A percentile compares a stretch with the other conserved stretches of the same genome.
Conservation (phyloP, 2,329 filamentous ascomycete species). For the Fusarium stilboides region DNA sequence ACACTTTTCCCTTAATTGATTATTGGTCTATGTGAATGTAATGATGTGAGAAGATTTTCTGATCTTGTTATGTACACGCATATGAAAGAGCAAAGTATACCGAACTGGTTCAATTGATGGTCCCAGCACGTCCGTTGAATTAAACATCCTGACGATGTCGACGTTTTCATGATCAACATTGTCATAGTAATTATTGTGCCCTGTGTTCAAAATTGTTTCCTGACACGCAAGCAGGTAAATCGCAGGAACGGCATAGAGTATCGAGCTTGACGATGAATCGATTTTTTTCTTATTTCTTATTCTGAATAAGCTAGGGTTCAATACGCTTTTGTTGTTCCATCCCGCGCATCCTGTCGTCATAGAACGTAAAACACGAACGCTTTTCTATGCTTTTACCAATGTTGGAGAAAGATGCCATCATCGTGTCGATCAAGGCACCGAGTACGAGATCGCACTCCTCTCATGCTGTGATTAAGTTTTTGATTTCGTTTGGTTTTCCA, state of each 20-base stretch:
- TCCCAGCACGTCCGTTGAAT: background rate
- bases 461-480: background rate
- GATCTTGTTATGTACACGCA: background rate
- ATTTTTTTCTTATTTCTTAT: background rate
- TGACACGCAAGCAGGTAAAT: too few relatives aligned
- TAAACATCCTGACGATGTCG: background rate
- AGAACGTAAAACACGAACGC: conserved; percentile 8
- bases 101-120: background rate
- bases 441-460: conserved; percentile 8
- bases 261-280: too few relatives aligned
- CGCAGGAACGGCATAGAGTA: too few relatives aligned
- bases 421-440: background rate
- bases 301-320: background rate
- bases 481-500: background rate
- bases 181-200: too few relatives aligned
- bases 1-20: background rate
- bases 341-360: background rate
- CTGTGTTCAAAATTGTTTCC: too few relatives aligned
- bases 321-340: conserved; percentile 6
- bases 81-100: background rate
- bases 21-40: background rate
- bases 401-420: background rate
- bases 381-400: conserved; percentile 14
- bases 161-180: background rate
- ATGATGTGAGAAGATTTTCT: background rate